Conservation (phyloP, 257 asterid genomes). For the Vinca minor region DNA sequence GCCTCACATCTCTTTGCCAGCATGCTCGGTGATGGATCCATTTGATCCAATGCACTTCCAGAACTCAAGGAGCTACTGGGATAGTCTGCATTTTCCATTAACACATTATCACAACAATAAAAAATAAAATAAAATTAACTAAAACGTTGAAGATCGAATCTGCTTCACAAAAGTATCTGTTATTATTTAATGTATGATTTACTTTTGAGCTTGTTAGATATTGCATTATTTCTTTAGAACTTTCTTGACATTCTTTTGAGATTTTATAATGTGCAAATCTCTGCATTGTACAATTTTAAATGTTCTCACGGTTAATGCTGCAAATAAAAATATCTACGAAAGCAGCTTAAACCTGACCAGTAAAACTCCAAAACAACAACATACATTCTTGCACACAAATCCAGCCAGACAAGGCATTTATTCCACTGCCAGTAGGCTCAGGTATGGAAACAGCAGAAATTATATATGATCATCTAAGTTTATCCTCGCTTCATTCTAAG, state of each 20-base stretch:
- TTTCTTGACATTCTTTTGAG: conserved; percentile 20
- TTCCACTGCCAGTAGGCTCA: neutral
- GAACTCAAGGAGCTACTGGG: neutral
- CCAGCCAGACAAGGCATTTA: neutral
- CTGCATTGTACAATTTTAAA: too few relatives aligned
- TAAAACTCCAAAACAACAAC: neutral
- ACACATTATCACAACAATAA: neutral
- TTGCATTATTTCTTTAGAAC: conserved; percentile 22
- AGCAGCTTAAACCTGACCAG: neutral
- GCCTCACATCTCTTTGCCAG: neutral
- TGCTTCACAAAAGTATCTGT: neutral
- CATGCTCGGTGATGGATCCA: neutral
- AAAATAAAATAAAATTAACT: neutral
- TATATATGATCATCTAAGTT: neutral
- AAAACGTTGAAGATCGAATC: too few relatives aligned
- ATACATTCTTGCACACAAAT: neutral
- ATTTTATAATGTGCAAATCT: conserved; percentile 7
- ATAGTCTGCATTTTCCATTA: neutral
- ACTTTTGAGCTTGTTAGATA: conserved; percentile 31
- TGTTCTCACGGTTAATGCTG: conserved; percentile 23
- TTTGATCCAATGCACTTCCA: neutral
- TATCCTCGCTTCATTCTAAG: neutral
- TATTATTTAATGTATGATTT: conserved; percentile 11
- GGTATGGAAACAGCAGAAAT: too few relatives aligned
- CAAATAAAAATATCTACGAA: conserved; percentile 8